Base-by-base conservation (phyloP, 2,329 filamentous ascomycete species). In the Endoconidiophora laricicola region DNA sequence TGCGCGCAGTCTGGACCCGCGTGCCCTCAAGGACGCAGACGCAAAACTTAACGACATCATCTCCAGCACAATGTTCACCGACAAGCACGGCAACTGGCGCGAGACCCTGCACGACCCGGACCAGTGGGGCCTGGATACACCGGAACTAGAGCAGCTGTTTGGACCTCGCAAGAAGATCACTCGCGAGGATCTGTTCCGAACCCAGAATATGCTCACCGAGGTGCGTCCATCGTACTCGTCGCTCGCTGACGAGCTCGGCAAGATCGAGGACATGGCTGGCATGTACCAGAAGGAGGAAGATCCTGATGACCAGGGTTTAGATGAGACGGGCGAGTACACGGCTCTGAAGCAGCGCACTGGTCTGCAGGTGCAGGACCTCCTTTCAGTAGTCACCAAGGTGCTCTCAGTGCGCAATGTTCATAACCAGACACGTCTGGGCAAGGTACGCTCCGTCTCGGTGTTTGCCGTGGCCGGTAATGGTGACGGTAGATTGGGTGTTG, bases 341-440 rank as follows among this genome's bases (percentile, higher is more conserved):
- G 66, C 71, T 54, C 62, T 76, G 58, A 75, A 76, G 65, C 67
- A 65, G 56, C 63, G 70, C 55, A 78, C 74, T 45, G 74, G 75
- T 56, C 61, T 79, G 63, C 67, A 57, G 16, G 65, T 79, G 51
- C 57, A 60, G 46, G 65, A 79, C 22, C 72, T 81, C 57, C 56
- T 71, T 44, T 57, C 60, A 4, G 61, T 94, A 53, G 70, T 75
- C 52, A 68, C 76, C 56, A 94, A 93, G 72, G 71, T 74, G 44
- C 67, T 98, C 44, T 83, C 94, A 44, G 61, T 62, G 3, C 84
- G 90, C 60, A 66, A 67, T 39, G 91, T 98, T 53, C 71, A 77
- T 56, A 96, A 98, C 67, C 90, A 96, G 73, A 96, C 91, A 20
- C 84, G 90, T 69, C 78, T 98, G 66, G 91, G 91, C 62, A 98